Conservation (phyloP, 164 flowering plant genomes). For the Platanus orientalis region DNA sequence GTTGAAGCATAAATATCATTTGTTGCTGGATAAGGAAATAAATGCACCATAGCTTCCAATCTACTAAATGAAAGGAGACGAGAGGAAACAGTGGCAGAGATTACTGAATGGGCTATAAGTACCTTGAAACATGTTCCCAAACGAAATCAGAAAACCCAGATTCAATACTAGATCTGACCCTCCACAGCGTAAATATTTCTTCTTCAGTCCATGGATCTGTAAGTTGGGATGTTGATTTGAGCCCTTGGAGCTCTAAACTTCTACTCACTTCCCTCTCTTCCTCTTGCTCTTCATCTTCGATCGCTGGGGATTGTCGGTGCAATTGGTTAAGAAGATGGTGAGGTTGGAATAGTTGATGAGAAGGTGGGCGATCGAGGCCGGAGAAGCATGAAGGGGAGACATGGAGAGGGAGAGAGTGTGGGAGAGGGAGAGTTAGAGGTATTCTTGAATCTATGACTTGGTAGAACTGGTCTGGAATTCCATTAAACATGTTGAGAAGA, state of each 20-base stretch:
- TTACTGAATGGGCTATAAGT: background rate
- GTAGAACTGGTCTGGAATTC: no score
- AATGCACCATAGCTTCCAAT: background rate
- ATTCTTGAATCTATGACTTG: no score
- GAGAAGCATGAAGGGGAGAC: constrained; percentile 12
- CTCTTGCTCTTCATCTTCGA: constrained; percentile 14
- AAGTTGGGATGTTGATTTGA: constrained; percentile 16
- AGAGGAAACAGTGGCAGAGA: background rate
- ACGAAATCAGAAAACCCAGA: no score
- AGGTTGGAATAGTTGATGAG: constrained; percentile 22
- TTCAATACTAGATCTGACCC: no score
- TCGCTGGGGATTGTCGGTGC: constrained; percentile 12
- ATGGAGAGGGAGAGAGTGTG: constrained; percentile 21
- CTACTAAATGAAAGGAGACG: background rate
- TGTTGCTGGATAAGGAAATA: no score
- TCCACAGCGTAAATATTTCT: constrained; percentile 53
- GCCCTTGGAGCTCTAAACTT: no score
- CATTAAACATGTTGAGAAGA: no score
- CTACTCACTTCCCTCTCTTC: no score
- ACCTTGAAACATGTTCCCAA: no score
- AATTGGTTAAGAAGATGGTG: constrained; percentile 19
- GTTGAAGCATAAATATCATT: no score
- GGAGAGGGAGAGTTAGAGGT: constrained; percentile 10
- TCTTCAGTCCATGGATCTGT: constrained; percentile 50
- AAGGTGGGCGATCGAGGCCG: constrained; percentile 12